phyloP scores from a whole-genome alignment of 2,329 filamentous ascomycete species.

The Epichloe hybrida region DNA sequence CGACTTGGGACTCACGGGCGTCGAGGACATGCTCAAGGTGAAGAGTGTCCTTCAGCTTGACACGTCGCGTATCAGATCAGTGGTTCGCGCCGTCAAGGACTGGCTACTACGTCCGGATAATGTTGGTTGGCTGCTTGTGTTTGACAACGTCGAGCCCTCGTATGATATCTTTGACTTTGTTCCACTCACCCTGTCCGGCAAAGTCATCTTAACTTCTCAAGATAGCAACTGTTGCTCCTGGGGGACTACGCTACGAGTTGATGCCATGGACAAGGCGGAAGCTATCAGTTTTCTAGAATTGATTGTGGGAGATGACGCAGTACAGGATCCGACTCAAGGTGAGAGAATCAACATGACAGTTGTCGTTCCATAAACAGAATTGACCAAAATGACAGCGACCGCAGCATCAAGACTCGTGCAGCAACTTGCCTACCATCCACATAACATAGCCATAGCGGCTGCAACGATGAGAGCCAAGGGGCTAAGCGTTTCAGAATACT shows the following conservation, averaged over 20 bases:
- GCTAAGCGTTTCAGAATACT: conserved; percentile 8
- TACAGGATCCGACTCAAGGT: conserved; percentile 7
- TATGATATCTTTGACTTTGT: conserved; percentile 14
- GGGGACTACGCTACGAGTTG: conserved; percentile 11
- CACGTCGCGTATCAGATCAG: conserved; percentile 10
- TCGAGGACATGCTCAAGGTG: conserved; percentile 13
- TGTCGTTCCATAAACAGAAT: neutral
- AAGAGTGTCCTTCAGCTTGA: conserved; percentile 13
- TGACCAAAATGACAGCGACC: conserved; percentile 5
- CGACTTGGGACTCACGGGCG: conserved; percentile 12
- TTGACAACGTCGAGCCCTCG: conserved; percentile 13
- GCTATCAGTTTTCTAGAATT: conserved; percentile 9
- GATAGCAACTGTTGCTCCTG: conserved; percentile 12
- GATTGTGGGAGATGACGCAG: conserved; percentile 4
- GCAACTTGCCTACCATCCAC: conserved; percentile 10
- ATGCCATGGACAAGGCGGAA: conserved; percentile 10
- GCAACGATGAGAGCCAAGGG: conserved; percentile 12
- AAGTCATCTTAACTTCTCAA: conserved; percentile 13
- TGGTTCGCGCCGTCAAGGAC: conserved; percentile 13
- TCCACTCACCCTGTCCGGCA: conserved; percentile 13
- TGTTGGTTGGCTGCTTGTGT: conserved; percentile 12
- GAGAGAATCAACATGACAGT: neutral
- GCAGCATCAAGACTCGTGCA: conserved; percentile 9
- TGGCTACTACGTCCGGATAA: conserved; percentile 15
- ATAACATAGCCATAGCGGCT: conserved; percentile 10